A percentile compares a stretch with the other conserved stretches of the same genome.
Conservation (phyloP, 768 basidiomycete species). For the Arthromyces matolae region DNA sequence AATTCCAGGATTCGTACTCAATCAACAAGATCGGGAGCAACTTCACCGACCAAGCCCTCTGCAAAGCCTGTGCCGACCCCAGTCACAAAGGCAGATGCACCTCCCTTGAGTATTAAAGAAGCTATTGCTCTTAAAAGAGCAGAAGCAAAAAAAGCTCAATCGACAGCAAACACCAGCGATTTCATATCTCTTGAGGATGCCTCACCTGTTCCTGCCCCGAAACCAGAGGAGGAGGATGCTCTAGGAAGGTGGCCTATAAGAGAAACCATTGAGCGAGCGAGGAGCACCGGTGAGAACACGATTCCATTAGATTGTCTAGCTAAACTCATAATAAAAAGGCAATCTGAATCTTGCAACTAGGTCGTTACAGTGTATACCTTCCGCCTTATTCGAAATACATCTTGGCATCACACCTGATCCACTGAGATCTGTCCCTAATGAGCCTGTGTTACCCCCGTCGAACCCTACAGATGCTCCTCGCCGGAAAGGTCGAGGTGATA, state of each 20-base stretch:
- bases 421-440: constrained; percentile 60
- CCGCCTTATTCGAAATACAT: constrained; percentile 77
- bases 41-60: constrained; percentile 16
- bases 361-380: constrained; percentile 68
- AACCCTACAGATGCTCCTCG: constrained; percentile 32
- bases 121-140: constrained; percentile 78
- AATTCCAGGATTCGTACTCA: constrained; percentile 20
- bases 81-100: constrained; percentile 6
- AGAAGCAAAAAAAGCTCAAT: constrained; percentile 64
- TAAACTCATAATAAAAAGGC: constrained; percentile 50
- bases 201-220: constrained; percentile 30
- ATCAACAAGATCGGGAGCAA: constrained; percentile 19
- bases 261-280: constrained; percentile 74
- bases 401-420: constrained; percentile 68
- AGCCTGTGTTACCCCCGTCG: constrained; percentile 46
- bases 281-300: constrained; percentile 63
- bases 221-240: constrained; percentile 45
- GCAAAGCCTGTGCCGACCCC: constrained; percentile 11
- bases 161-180: constrained; percentile 27
- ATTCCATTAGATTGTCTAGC: constrained; percentile 25
- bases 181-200: constrained; percentile 49
- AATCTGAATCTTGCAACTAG: constrained; percentile 74
- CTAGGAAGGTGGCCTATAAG: constrained; percentile 64
- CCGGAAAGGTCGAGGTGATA: constrained; percentile 38
- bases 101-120: constrained; percentile 58